These are phyloP conservation scores for Colletotrichum agaves DNA, from an alignment of 2,329 filamentous ascomycete genomes.

Conservation along the genomic window DNA sequence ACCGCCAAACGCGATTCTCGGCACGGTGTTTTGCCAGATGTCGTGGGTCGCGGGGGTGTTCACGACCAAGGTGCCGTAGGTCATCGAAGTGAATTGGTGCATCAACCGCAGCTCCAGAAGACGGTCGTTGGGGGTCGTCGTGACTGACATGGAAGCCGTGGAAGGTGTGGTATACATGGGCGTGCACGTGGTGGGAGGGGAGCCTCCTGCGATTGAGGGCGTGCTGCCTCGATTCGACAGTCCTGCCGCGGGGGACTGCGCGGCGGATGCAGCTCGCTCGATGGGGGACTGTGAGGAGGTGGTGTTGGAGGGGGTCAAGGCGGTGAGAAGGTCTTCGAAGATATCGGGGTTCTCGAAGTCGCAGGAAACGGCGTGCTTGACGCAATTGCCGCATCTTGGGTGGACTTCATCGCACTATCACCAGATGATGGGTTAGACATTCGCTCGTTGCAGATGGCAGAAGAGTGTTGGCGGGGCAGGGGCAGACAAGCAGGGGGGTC, in stretches of 20 bases:
- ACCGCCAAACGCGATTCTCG: slow-evolving; percentile 69
- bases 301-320: slow-evolving; percentile 39
- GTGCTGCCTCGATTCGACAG: slow-evolving; percentile 36
- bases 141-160: slow-evolving; percentile 45
- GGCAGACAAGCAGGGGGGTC: background rate
- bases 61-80: slow-evolving; percentile 68
- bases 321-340: slow-evolving; percentile 55
- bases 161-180: slow-evolving; percentile 48
- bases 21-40: slow-evolving; percentile 70
- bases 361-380: slow-evolving; percentile 73
- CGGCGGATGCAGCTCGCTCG: slow-evolving; percentile 40
- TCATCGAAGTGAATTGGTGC: slow-evolving; percentile 72
- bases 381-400: slow-evolving; percentile 73
- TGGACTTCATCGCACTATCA: slow-evolving; percentile 72
- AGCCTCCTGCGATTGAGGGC: slow-evolving; percentile 39
- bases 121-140: slow-evolving; percentile 53
- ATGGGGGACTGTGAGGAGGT: slow-evolving; percentile 40
- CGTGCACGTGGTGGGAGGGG: slow-evolving; percentile 41
- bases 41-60: slow-evolving; percentile 61
- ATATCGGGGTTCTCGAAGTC: slow-evolving; percentile 69
- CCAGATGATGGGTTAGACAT: background rate
- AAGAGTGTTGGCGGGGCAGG: background rate
- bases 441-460: background rate
- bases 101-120: slow-evolving; percentile 71
- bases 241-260: slow-evolving; percentile 40